Conservation (phyloP, 1,139 yeast species). For the Saccharomycopsis phalli region DNA sequence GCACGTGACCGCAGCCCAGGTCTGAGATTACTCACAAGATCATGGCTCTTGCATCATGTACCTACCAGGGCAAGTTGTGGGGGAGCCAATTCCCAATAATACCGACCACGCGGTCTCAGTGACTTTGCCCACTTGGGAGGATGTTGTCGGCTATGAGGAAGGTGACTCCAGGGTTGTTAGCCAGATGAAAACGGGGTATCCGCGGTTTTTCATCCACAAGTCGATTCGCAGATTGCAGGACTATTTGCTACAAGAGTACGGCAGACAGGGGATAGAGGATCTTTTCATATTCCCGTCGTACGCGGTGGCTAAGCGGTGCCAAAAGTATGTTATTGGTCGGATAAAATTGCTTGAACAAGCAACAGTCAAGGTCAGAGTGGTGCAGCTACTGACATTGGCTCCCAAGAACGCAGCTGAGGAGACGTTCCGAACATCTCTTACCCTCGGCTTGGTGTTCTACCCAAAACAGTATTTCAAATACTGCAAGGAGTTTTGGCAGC, state of each 20-base stretch:
- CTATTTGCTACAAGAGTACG: constrained; percentile 47
- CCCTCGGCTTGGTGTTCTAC: constrained; percentile 69
- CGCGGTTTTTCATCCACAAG: constrained; percentile 75
- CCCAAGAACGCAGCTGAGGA: constrained; percentile 53
- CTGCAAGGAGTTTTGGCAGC: constrained; percentile 93
- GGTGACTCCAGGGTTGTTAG: constrained; percentile 78
- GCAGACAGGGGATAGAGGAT: constrained; percentile 57
- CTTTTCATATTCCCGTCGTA: constrained; percentile 73
- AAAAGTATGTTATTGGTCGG: constrained; percentile 55
- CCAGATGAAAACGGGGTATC: constrained; percentile 82
- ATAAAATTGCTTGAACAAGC: constrained; percentile 22
- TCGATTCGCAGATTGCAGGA: constrained; percentile 54
- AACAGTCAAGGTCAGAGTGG: constrained; percentile 48
- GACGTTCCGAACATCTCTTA: constrained; percentile 51
- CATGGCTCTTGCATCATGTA: constrained; percentile 7
- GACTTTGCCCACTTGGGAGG: constrained; percentile 89
- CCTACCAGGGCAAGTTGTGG: constrained; percentile 37
- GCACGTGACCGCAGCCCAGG: not conserved
- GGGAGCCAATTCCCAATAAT: constrained; percentile 80
- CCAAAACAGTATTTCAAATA: constrained; percentile 45
- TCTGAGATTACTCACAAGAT: not conserved
- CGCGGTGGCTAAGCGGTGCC: constrained; percentile 72
- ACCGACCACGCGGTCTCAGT: constrained; percentile 92
- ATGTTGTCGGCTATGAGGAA: constrained; percentile 86
- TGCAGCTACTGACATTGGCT: constrained; percentile 70